Evolutionary conservation across 495 filamentous ascomycete species (phyloP).

Genomic region (Glutinoglossum americanum): DNA sequence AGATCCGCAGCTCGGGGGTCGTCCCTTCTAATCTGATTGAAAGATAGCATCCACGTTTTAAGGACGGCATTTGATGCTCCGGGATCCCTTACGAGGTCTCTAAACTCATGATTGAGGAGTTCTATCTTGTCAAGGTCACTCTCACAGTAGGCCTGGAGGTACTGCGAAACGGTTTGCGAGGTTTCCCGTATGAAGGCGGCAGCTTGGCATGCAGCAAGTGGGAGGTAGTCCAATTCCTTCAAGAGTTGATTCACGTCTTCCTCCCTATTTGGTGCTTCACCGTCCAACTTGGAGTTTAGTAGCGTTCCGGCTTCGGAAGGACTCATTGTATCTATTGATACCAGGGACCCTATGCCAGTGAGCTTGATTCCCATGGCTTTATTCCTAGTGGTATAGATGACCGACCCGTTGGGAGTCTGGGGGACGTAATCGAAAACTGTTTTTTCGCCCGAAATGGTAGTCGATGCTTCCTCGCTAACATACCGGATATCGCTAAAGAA

Average conservation of each 20-base stretch:
- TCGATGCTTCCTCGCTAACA: too few species aligned
- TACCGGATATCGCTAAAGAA: slow-evolving; percentile 4
- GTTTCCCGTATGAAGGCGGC: slow-evolving; percentile 26
- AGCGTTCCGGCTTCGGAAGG: background rate
- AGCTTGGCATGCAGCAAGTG: slow-evolving; percentile 26
- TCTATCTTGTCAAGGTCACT: background rate
- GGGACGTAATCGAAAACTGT: slow-evolving; percentile 5
- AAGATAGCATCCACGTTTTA: slow-evolving; percentile 5
- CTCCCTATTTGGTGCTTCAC: background rate
- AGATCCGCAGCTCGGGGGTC: slow-evolving; percentile 19
- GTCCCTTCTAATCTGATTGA: slow-evolving; percentile 17
- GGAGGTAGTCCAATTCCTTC: slow-evolving; percentile 17
- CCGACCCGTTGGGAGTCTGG: slow-evolving; percentile 6
- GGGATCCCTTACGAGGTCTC: slow-evolving; percentile 1
- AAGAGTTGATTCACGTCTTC: slow-evolving; percentile 10
- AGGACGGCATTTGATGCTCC: background rate
- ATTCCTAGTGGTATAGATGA: slow-evolving; percentile 10
- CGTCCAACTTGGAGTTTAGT: background rate
- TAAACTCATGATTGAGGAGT: background rate
- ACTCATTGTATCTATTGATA: background rate
- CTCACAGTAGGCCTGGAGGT: background rate
- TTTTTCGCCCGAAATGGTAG: too few species aligned
- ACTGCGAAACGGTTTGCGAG: background rate
- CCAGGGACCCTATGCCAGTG: background rate
- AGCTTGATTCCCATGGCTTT: slow-evolving; percentile 1